Base-by-base conservation (phyloP, 2,329 filamentous ascomycete genomes). In the Cladophialophora bantiana region DNA sequence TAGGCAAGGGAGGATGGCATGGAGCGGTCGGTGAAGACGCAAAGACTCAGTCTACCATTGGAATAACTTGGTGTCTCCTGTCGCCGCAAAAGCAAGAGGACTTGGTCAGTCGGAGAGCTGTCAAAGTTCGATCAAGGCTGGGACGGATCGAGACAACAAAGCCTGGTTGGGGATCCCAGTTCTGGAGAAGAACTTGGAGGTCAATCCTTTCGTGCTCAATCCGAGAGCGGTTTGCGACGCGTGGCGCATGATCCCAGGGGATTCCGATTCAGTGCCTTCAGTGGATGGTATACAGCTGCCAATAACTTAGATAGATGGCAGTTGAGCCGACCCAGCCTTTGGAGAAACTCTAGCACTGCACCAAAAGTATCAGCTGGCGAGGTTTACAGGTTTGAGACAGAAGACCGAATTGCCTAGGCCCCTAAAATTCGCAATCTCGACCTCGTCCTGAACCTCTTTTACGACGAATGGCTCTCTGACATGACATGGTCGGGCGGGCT, bases 361-460 rank as follows among this genome's bases (percentile, higher is more conserved):
- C 2, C 45, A 26, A 26, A 9, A 26, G 12, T 7, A 48, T 13
- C 42, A 9, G n/a, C 42, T 48, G 45, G 7, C 3, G 45, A 50
- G 9, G 45, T 31, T 10, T 2, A 26, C 13, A 31, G 45, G 40
- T 4, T 50, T 26, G 7, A 7, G 45, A 31, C 18, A 26, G 45
- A 50, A 48, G 26, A 50, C 20, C 26, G 45, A 20, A 26, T 26
- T 26, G 10, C 3, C 3, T 20, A 20, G 20, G 18, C 12, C 45
- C 45, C 45, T 20, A 20, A 50, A 13, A 18, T 20, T 50, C 45
- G 45, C 45, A 20, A 26, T 50, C 45, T 50, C 45, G 42, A 20
- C n/a, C 42, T 10, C 42, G 15, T 48, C 48, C n/a, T 57, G 60
- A 15, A 63, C 15, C 10, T 63, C 60, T 18, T 32, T 57, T 26